Evolutionary conservation across 169 alveolate species (phyloP), one percentile per base, ranked within the genome.

Genomic region (Theileria equi): DNA sequence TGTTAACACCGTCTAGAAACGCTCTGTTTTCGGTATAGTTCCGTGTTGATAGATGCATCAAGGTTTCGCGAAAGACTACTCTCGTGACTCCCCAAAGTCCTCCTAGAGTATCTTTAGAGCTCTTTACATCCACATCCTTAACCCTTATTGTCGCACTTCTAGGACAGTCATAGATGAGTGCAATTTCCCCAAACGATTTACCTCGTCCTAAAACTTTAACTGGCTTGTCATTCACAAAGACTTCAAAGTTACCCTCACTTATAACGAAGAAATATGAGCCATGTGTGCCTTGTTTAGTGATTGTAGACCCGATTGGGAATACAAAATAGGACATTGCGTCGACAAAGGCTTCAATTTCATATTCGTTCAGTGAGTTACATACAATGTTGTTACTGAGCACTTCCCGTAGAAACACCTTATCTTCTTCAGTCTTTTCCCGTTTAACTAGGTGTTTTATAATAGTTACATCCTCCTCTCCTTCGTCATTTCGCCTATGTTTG

Each of bases 111-210:
- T 67, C 89, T 59, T 78, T 87, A 47, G 87, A 71, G 2, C 98
- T 96, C 53, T 70, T 81, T n/a, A 96, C 92, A 3, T 98, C 90
- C 25, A 23, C 68, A 65, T 84, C 88, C 35, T 87, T 76, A 0
- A 98, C 97, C 63, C 68, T 82, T 19, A 96, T 93, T 2, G 99
- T 92, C 6, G 99, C 99, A 34, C 98, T 92, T 62, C 99, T 90
- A 19, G 97, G 98, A 11, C 97, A 93, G 76, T 96, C 96, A 70
- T 96, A 98, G 28, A 98, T 93, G 50, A 98, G 88, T 10, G 99
- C 98, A 32, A 97, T 90, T 72, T 98, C 99, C 6, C 99, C 99
- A 61, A 98, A 98, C 5, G 98, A 94, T 25, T 89, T 92, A 1
- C 99, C 99, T 43, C 88, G 80, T 23, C 86, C 81, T 90, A 95